Evolutionary conservation across 306 rosid species (phyloP).

Genomic region (Cyamopsis tetragonoloba): DNA sequence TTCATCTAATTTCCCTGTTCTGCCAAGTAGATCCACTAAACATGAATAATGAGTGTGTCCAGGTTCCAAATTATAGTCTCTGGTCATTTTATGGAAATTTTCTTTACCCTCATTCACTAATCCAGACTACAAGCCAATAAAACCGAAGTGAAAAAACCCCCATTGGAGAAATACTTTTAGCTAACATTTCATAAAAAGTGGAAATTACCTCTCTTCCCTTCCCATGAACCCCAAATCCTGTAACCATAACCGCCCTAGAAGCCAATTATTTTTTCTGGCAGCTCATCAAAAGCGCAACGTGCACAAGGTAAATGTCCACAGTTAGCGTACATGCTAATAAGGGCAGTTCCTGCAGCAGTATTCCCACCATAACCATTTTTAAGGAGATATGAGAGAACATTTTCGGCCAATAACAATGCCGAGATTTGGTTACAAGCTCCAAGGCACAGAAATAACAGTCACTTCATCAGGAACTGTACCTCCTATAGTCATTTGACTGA

Average conservation of each 20-base stretch:
- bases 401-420: slow-evolving; percentile 46
- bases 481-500: slow-evolving; percentile 44
- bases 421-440: slow-evolving; percentile 50
- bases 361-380: slow-evolving; percentile 46
- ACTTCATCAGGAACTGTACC: slow-evolving; percentile 49
- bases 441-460: slow-evolving; percentile 43
- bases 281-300: slow-evolving; percentile 36
- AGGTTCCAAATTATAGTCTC: slow-evolving; percentile 44
- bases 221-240: slow-evolving; percentile 60
- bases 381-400: slow-evolving; percentile 44
- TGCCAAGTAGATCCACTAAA: slow-evolving; percentile 60
- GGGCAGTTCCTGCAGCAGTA: slow-evolving; percentile 48
- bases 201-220: slow-evolving; percentile 55
- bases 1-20: slow-evolving; percentile 56
- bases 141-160: slow-evolving; percentile 55
- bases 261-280: slow-evolving; percentile 51
- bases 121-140: slow-evolving; percentile 66
- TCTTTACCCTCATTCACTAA: slow-evolving; percentile 52
- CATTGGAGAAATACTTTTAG: slow-evolving; percentile 40
- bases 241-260: slow-evolving; percentile 53
- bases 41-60: slow-evolving; percentile 47
- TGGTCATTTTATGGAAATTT: slow-evolving; percentile 40
- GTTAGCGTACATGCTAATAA: slow-evolving; percentile 59
- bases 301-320: slow-evolving; percentile 57
- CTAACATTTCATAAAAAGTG: slow-evolving; percentile 44